phyloP scores from a whole-genome alignment of 768 basidiomycete genomes.

The Collybia sordida region DNA sequence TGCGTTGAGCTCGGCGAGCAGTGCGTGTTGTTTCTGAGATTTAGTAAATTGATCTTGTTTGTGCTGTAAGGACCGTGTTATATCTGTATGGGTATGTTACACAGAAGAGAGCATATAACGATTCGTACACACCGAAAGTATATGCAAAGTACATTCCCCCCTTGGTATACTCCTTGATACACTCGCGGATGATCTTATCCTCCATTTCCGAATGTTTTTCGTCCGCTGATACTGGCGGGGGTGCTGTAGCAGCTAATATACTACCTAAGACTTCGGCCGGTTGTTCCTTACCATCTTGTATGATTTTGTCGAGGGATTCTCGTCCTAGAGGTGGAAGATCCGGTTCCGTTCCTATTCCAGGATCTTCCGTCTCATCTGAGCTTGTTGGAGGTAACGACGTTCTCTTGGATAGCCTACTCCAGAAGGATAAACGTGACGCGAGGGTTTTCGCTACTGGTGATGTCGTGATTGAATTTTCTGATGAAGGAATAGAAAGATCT shows the following conservation, averaged over 20 bases:
- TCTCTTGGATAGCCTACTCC: slow-evolving; percentile 62
- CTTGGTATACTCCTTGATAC: slow-evolving; percentile 71
- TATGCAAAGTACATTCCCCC: slow-evolving; percentile 92
- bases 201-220: slow-evolving; percentile 78
- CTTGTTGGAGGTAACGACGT: slow-evolving; percentile 16
- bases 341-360: slow-evolving; percentile 9
- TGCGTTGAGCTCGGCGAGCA: slow-evolving; percentile 63
- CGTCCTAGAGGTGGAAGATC: slow-evolving; percentile 24
- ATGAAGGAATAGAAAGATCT: slow-evolving; percentile 55
- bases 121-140: slow-evolving; percentile 62
- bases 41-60: slow-evolving; percentile 68
- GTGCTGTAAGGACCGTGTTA: slow-evolving; percentile 80
- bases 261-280: slow-evolving; percentile 54
- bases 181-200: slow-evolving; percentile 78
- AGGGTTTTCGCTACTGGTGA: slow-evolving; percentile 63
- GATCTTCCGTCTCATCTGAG: slow-evolving; percentile 13
- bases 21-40: slow-evolving; percentile 53
- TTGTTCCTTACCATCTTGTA: slow-evolving; percentile 43
- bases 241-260: slow-evolving; percentile 61
- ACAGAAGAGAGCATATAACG: not conserved
- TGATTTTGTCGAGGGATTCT: slow-evolving; percentile 41
- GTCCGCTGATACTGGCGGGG: slow-evolving; percentile 59
- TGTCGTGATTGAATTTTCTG: slow-evolving; percentile 41
- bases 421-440: slow-evolving; percentile 70
- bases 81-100: slow-evolving; percentile 45